Conservation (phyloP, 1,284 basidiomycete genomes). For the Trichosporon ovoides region DNA sequence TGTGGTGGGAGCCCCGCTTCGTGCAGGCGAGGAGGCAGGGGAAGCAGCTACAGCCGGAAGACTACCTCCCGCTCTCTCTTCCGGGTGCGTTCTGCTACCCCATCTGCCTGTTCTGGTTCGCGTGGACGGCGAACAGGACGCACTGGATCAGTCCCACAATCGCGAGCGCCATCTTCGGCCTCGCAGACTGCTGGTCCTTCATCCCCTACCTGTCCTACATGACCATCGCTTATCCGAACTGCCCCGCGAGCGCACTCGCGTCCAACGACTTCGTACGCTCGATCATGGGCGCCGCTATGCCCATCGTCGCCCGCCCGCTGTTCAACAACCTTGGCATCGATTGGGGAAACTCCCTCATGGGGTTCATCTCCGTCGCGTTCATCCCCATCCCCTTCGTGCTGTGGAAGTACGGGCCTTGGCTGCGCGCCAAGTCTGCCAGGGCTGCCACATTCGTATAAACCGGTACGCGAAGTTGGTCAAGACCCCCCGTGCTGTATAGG, state of each 20-base stretch:
- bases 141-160: slow-evolving; percentile 40
- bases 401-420: slow-evolving; percentile 50
- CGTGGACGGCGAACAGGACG: slow-evolving; percentile 42
- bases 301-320: slow-evolving; percentile 40
- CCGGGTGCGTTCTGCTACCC: slow-evolving; percentile 42
- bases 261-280: slow-evolving; percentile 49
- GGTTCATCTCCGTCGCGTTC: slow-evolving; percentile 33
- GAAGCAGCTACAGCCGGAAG: slow-evolving; percentile 17
- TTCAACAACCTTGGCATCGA: slow-evolving; percentile 46
- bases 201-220: slow-evolving; percentile 53
- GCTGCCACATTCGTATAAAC: background rate
- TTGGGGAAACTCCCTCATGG: slow-evolving; percentile 47
- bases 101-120: slow-evolving; percentile 43
- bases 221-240: slow-evolving; percentile 61
- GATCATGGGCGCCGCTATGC: slow-evolving; percentile 46
- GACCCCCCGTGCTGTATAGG: too few relatives aligned
- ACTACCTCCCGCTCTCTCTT: slow-evolving; percentile 36
- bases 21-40: slow-evolving; percentile 12
- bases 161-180: slow-evolving; percentile 41
- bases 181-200: slow-evolving; percentile 22
- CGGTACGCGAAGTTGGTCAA: too few relatives aligned
- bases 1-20: slow-evolving; percentile 35
- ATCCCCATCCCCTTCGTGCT: slow-evolving; percentile 40
- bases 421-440: slow-evolving; percentile 36
- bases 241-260: slow-evolving; percentile 50